Base-by-base conservation (phyloP, 176 grass and related monocot genomes). In the Oryza glumipatula region DNA sequence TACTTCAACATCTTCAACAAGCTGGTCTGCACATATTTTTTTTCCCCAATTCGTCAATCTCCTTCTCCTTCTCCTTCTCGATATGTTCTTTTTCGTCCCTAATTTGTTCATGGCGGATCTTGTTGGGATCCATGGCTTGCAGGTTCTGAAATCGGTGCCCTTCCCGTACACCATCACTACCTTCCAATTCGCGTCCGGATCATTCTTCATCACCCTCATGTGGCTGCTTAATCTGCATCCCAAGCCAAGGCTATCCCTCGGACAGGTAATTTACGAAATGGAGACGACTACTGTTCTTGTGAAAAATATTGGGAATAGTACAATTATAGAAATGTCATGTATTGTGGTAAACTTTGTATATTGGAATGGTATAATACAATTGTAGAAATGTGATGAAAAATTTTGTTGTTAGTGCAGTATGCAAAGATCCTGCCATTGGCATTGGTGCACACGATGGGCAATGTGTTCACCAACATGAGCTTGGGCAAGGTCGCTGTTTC, bases 1-100 rank as follows among this genome's bases (percentile, higher is more conserved):
- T 94, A 88, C 84, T 94, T 94, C 87, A 94, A 92, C 82, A 92
- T 94, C 89, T 90, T 67, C 81, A 94, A 94, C 82, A 94, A 94
- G 68, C 82, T 92, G 90, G 92, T 94, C 17, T 7, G 60, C 45
- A 26, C 23, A 58, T 35, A 26, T 26, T 1, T 21, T 68, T 43
- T 64, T 61, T 10, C 14, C 35, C 32, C 36, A 11, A n/a, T 68
- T 30, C 7, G 47, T n/a, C 7, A 5, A 14, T 39, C 33, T 65
- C 11, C 33, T 70, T 16, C 17, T 65, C 11, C 33, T 70, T 16
- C 17, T 39, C 3, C 58, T 21, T 13, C 58, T 58, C 58, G 46
- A 41, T 23, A 74, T 80, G 58, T 52, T 83, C 15, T 9, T 56
- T 30, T 30, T 2, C 30, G 60, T 14, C 63, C 15, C 63, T 21